Evolutionary conservation across 495 filamentous ascomycete species (phyloP).

Genomic region (Trichoderma parareesei): DNA sequence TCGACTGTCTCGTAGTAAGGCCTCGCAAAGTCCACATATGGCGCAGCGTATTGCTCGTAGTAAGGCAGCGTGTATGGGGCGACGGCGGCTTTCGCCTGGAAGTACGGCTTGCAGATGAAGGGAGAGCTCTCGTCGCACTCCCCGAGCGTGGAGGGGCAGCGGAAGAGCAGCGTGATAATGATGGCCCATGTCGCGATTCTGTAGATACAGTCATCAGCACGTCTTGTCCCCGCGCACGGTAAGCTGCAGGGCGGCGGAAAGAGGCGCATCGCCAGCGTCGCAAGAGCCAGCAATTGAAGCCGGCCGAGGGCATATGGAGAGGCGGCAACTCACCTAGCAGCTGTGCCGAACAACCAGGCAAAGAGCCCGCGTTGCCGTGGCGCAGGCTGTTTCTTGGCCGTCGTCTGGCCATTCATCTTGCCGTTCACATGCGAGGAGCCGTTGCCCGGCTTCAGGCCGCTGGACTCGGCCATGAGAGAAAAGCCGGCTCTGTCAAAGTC

Average conservation of each 20-base stretch:
- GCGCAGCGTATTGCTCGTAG: constrained; percentile 74
- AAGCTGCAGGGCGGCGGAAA: constrained; percentile 35
- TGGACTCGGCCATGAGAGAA: constrained; percentile 10
- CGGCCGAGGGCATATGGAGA: not conserved
- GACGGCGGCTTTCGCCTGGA: constrained; percentile 58
- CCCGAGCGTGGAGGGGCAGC: constrained; percentile 65
- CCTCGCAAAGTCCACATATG: constrained; percentile 66
- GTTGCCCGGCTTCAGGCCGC: constrained; percentile 11
- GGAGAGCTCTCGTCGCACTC: constrained; percentile 64
- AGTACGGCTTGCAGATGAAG: constrained; percentile 75
- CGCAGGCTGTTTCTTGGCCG: constrained; percentile 23
- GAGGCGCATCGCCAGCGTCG: constrained; percentile 15
- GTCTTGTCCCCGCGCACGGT: constrained; percentile 53
- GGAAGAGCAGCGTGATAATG: constrained; percentile 68
- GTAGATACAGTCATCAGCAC: not conserved
- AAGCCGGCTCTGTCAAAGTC: not conserved
- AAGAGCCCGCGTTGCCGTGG: not conserved
- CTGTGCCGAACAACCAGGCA: not conserved
- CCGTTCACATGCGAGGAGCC: constrained; percentile 11
- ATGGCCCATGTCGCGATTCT: constrained; percentile 83
- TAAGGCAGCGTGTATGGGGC: constrained; percentile 77
- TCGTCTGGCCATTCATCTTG: constrained; percentile 17
- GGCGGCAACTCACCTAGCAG: constrained; percentile 1
- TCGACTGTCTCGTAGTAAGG: constrained; percentile 68
- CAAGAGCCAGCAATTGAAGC: not conserved